Evolutionary conservation across 495 filamentous ascomycete species (phyloP).

Genomic region (Mytilinidion resinicola): DNA sequence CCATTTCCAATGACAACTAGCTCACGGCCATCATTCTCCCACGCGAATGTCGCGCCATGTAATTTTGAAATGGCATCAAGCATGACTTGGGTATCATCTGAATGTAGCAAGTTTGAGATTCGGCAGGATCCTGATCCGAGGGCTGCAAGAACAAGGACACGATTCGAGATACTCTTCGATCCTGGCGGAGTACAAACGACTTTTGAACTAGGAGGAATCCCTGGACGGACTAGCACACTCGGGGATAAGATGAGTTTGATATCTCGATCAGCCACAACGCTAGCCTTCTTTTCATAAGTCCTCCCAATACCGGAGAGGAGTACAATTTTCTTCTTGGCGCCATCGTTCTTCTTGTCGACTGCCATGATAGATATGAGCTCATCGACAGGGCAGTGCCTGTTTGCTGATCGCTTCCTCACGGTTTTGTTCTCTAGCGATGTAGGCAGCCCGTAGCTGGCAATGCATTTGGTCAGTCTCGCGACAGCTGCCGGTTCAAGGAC

Average conservation of each 20-base stretch:
- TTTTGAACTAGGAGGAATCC: constrained; percentile 54
- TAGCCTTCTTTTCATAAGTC: constrained; percentile 80
- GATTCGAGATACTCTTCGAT: constrained; percentile 97
- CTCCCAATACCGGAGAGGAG: constrained; percentile 85
- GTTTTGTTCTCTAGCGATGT: constrained; percentile 77
- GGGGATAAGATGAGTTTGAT: constrained; percentile 80
- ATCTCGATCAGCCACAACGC: constrained; percentile 75
- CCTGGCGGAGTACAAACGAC: constrained; percentile 83
- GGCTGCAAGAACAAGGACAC: constrained; percentile 85
- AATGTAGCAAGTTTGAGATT: constrained; percentile 87
- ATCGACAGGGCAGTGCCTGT: constrained; percentile 87
- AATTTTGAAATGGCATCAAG: constrained; percentile 76
- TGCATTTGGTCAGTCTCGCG: constrained; percentile 81
- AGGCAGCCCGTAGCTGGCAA: constrained; percentile 87
- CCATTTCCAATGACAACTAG: constrained; percentile 87
- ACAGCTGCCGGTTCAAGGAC: constrained; percentile 83
- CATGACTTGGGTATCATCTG: constrained; percentile 97
- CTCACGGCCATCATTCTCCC: constrained; percentile 88
- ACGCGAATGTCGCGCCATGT: constrained; percentile 84
- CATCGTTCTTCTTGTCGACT: constrained; percentile 98
- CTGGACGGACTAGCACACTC: constrained; percentile 66
- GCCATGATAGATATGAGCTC: constrained; percentile 86
- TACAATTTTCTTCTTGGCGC: constrained; percentile 93
- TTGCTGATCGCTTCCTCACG: constrained; percentile 77
- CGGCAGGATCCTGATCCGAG: constrained; percentile 81